Base-by-base conservation (phyloP, 371 early-diverging fungal species). In the Actinomortierella wolfii region DNA sequence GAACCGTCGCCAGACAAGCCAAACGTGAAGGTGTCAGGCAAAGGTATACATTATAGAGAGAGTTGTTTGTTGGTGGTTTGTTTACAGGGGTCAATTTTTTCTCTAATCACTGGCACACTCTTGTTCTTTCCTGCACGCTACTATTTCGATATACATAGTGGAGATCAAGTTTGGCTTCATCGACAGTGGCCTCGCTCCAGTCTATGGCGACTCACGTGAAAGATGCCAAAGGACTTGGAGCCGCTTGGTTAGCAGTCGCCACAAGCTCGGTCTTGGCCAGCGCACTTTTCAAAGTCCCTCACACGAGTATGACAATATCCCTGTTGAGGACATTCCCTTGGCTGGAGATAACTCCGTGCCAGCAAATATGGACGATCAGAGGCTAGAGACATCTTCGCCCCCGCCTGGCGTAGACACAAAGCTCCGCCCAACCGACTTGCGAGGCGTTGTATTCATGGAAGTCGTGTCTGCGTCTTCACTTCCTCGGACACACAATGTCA, bases 361-460 rank as follows among this genome's bases (percentile, higher is more conserved):
- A 2, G 46, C 56, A 25, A 61, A 58, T 13, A 42, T 61, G 6
- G 55, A 65, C 0, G 60, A 54, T 1, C 45, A 64, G 2, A 54
- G 70, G 9, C 34, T 74, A 6, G 55, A 62, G 40, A 61, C 64
- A 6, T 64, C 71, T 0, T 68, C 67, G 0, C 64, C 71, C 1
- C 76, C 69, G 8, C 66, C 67, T 0, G 74, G 73, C 4, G 34
- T 63, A 23, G 61, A 78, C 43, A 76, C 79, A 1, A 42, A 68
- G 28, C 62, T 78, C 26, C 50, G 68, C 40, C 28, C 56, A 23
- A 51, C 78, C 3, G 81, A 75, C 47, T 64, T 85, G 7, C 68
- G 80, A 56, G 91, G 91, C 2, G 78, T 88, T 1, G 79, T 81
- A 11, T 88, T 84, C 58, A 61, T 90, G 47, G 91, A 90, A 56